These are phyloP conservation scores for Neofusicoccum sp. DNA, from an alignment of 2,329 filamentous ascomycete species.

Conservation along the genomic window DNA sequence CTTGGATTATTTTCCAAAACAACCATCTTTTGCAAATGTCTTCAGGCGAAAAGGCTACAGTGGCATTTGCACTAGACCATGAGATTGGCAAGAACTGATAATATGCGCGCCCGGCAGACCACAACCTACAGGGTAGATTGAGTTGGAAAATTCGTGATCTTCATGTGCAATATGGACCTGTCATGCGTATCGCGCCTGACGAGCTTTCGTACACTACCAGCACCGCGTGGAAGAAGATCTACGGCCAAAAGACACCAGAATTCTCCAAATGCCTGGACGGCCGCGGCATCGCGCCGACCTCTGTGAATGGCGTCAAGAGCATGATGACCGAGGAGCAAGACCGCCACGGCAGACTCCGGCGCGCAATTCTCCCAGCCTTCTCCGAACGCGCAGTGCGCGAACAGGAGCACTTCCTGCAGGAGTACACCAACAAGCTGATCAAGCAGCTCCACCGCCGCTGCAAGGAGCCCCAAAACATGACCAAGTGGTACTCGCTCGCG, in stretches of 20 bases:
- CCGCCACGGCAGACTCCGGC: conserved; percentile 20
- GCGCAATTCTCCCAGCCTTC: conserved; percentile 29
- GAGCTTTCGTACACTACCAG: conserved; percentile 3
- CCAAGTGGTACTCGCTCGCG: neutral
- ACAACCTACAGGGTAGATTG: neutral
- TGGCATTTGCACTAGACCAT: neutral
- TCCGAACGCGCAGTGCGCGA: conserved; percentile 29
- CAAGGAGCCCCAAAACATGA: neutral
- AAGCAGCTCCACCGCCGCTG: neutral
- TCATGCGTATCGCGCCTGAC: conserved; percentile 11
- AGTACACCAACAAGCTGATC: conserved; percentile 33
- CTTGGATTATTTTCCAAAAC: conserved; percentile 24
- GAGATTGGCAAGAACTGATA: neutral
- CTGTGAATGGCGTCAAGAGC: neutral
- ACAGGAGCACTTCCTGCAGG: conserved; percentile 31
- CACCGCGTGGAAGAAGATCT: conserved; percentile 13
- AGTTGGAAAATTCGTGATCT: neutral
- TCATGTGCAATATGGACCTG: conserved; percentile 7
- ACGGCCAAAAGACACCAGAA: neutral
- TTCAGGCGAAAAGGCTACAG: no score
- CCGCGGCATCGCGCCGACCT: neutral
- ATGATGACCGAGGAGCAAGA: neutral
- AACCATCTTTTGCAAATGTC: conserved; percentile 30
- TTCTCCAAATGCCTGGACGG: neutral
- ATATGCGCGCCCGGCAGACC: neutral